These are phyloP conservation scores for Candida gigantensis DNA, from an alignment of 1,139 yeast genomes.

Conservation along the genomic window DNA sequence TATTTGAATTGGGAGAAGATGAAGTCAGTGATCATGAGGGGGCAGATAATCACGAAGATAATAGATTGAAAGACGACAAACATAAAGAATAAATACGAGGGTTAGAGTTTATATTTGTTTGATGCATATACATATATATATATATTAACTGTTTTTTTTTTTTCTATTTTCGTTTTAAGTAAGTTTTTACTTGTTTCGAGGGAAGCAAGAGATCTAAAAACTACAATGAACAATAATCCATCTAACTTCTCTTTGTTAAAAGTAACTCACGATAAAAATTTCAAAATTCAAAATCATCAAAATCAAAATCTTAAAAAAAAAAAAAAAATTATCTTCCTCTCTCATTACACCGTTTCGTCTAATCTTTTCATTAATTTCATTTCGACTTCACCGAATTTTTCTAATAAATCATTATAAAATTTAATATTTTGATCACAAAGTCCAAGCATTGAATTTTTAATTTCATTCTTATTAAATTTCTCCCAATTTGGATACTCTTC, in stretches of 20 bases:
- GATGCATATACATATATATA: constrained; percentile 1
- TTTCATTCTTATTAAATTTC: constrained; percentile 72
- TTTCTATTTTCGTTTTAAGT: too few species aligned
- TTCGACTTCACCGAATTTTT: constrained; percentile 70
- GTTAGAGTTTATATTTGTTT: too few species aligned
- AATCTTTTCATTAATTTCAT: constrained; percentile 40
- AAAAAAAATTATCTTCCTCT: too few species aligned
- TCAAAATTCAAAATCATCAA: too few species aligned
- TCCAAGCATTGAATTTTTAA: constrained; percentile 66
- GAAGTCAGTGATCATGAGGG: constrained; percentile 30
- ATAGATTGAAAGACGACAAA: constrained; percentile 24
- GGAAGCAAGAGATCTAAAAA: too few species aligned
- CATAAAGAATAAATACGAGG: constrained; percentile 11
- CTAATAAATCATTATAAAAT: constrained; percentile 71
- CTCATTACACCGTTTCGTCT: constrained; percentile 30
- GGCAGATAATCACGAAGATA: constrained; percentile 30
- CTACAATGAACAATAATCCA: too few species aligned
- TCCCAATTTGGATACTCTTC: constrained; percentile 87
- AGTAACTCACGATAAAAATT: too few species aligned
- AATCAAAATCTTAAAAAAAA: too few species aligned
- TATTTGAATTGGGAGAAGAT: constrained; percentile 41
- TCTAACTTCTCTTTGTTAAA: too few species aligned
- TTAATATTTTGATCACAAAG: constrained; percentile 76
- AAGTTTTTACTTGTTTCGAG: too few species aligned
- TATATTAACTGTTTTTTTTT: too few species aligned